Evolutionary conservation across 129 eudicot genomes (phyloP), one percentile per base, ranked within the genome.

Genomic region (Solidago caesia): DNA sequence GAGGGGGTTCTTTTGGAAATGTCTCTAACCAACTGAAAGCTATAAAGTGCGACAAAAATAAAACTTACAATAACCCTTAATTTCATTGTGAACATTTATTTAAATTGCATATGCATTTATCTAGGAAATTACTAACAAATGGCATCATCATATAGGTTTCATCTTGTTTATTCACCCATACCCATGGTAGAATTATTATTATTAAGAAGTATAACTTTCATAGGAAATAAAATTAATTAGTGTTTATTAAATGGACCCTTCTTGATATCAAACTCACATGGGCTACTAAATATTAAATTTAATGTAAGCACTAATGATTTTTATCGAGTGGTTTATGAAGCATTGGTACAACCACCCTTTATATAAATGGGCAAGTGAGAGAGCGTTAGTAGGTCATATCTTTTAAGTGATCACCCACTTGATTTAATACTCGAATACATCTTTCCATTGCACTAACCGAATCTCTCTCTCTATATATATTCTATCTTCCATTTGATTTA

Each of bases 301-400:
- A 79, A 57, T 73, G 70, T 75, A 67, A 47, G 55, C 73, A 57
- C 79, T 57, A 57, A 66, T 58, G 72, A 67, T 73, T 56, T 79
- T 60, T 63, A 70, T 67, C 41, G 76, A 67, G 76, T 82, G 75
- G 82, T 77, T 72, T 70, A 47, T 33, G 71, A 75, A 57, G 71
- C 74, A 70, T 70, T 64, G 73, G 82, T 81, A 70, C 80, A 79
- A 79, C 83, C 73, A 83, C 63, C 64, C 75, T 59, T 79, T 79
- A 83, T 74, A 71, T 70, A 79, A 69, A 64, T 57, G 76, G 68
- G 75, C 51, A 70, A 78, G 43, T 70, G 70, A 69, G 80, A 73
- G 77, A 71, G 59, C 73, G 8, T 46, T n/a, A 78, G 80, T 75
- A 69, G 83, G 83, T 79, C 80, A 74, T 78, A 63, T 64, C 81